Base-by-base conservation (phyloP, 352 stramenopile genomes). In the Globisporangium mamillatum region DNA sequence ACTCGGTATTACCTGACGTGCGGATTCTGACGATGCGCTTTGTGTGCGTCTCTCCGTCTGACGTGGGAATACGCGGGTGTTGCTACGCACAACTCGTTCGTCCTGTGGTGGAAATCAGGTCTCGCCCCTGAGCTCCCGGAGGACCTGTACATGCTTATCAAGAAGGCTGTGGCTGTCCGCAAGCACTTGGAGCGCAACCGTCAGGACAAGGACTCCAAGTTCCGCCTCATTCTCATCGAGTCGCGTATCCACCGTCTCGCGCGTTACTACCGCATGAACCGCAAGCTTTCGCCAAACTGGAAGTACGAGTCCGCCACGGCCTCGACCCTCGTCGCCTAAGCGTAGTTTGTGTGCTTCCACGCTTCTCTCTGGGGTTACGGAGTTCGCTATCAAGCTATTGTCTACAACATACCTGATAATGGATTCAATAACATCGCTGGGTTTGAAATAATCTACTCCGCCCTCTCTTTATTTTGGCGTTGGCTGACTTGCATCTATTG, bases 121-220 rank as follows among this genome's bases (percentile, higher is more conserved):
- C 92, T 99, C 50, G 98, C 98, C 58, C 97, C 98, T 52, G 98
- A 99, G 84, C 97, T 99, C 70, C 98, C 98, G 38, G 98, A 99
- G 87, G 98, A 99, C 89, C 88, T 99, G 73, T 99, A 99, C 95
- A 99, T 99, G 94, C 91, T 99, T 63, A 99, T 99, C 92, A 99
- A 99, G 95, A 99, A 99, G 93, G 98, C 98, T 66, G 98, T 99
- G 74, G 92, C 97, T 75, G 97, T 99, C 46, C 94, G 98, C 78
- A 99, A 99, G 90, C 98, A 99, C 90, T 88, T 99, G 63, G 98
- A 99, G 84, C 89, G 95, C 73, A 99, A 99, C 89, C 93, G 97
- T 80, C 97, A 99, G 84, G 98, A 99, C 87, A 99, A 99, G 89
- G 97, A 99, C 88, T 98, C 97, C 78, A 99, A 99, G 93, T 99